Conservation (phyloP, 345 rosid species). For the Toxicodendron radicans region DNA sequence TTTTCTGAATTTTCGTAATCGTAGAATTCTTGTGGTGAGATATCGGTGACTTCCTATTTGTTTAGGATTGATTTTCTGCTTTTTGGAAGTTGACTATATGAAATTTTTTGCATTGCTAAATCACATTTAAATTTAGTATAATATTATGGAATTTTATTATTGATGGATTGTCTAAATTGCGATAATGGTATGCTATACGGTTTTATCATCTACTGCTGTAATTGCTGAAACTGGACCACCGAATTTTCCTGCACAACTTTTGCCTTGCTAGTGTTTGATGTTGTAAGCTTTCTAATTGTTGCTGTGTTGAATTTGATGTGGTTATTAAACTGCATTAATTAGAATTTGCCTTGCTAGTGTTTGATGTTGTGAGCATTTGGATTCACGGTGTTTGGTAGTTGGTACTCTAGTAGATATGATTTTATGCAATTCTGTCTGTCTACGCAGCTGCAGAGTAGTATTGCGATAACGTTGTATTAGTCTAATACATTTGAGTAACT, state of each 20-base stretch:
- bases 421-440: too few species aligned
- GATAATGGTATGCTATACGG: background rate
- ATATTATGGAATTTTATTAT: background rate
- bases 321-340: background rate
- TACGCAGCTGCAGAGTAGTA: too few species aligned
- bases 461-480: background rate
- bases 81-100: slow-evolving; percentile 5
- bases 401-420: background rate
- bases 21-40: background rate
- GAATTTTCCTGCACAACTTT: background rate
- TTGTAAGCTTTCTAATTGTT: too few species aligned
- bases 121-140: background rate
- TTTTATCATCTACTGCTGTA: background rate
- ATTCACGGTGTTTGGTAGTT: background rate
- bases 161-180: background rate
- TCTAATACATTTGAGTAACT: slow-evolving; percentile 14
- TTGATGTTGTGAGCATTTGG: too few species aligned
- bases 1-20: background rate
- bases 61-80: background rate
- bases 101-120: slow-evolving; percentile 6
- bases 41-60: background rate
- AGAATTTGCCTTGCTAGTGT: too few species aligned
- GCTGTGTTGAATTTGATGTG: background rate
- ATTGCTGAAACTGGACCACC: background rate
- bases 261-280: slow-evolving; percentile 23